phyloP scores from a whole-genome alignment of 306 rosid species.

The Trichosanthes truncata region DNA sequence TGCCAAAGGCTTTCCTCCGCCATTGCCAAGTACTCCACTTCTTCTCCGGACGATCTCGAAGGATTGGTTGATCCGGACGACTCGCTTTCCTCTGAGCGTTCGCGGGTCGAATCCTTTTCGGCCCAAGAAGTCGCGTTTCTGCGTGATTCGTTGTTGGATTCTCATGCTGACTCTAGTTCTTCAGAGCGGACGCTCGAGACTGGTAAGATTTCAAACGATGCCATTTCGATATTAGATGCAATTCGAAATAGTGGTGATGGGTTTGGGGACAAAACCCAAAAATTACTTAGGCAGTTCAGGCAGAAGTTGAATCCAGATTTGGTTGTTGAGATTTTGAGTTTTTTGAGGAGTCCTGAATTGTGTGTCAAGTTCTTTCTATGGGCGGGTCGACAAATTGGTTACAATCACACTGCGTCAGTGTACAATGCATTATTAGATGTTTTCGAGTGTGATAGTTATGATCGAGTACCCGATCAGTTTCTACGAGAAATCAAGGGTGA shows the following conservation, averaged over 20 bases:
- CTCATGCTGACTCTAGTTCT: conserved; percentile 19
- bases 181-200: conserved; percentile 10
- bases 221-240: conserved; percentile 27
- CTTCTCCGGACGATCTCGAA: conserved; percentile 32
- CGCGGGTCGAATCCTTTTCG: conserved; percentile 20
- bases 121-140: conserved; percentile 41
- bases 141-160: conserved; percentile 32
- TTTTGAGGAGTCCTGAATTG: conserved; percentile 28
- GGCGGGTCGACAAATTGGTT: conserved; percentile 76
- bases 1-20: conserved; percentile 1
- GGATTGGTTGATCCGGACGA: conserved; percentile 41
- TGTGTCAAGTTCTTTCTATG: conserved; percentile 61
- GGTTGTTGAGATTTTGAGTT: conserved; percentile 44
- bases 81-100: conserved; percentile 3
- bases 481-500: conserved; percentile 41
- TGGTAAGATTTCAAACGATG: conserved; percentile 26
- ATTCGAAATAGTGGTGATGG: conserved; percentile 23
- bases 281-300: conserved; percentile 51
- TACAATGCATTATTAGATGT: conserved; percentile 42
- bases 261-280: conserved; percentile 35
- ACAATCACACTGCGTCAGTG: conserved; percentile 36
- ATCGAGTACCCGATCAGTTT: conserved; percentile 34
- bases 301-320: conserved; percentile 31
- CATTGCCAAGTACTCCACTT: conserved; percentile 11
- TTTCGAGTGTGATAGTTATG: conserved; percentile 17